These are phyloP conservation scores for Pythium biforme DNA, from an alignment of 352 stramenopile genomes.

Conservation along the genomic window DNA sequence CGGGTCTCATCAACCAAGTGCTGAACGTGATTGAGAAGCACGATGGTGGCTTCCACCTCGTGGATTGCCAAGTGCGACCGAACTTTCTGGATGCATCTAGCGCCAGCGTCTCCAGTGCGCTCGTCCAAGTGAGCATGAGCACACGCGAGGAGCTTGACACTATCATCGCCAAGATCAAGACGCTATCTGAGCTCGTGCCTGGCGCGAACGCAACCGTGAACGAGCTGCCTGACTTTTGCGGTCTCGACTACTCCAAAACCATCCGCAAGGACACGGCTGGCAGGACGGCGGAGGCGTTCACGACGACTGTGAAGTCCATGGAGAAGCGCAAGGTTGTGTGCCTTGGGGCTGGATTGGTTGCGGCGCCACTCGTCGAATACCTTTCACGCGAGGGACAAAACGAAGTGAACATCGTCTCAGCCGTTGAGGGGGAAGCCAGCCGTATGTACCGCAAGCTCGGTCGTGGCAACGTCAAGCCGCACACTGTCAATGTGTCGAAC, in stretches of 20 bases:
- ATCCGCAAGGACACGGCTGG: slow-evolving; percentile 60
- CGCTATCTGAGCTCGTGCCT: slow-evolving; percentile 79
- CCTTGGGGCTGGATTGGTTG: slow-evolving; percentile 84
- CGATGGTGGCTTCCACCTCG: slow-evolving; percentile 87
- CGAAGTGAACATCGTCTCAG: slow-evolving; percentile 75
- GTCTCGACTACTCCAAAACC: slow-evolving; percentile 74
- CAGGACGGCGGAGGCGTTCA: slow-evolving; percentile 24
- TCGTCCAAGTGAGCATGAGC: slow-evolving; percentile 83
- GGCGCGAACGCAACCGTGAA: slow-evolving; percentile 84
- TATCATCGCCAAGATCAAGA: slow-evolving; percentile 86
- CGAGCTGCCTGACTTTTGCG: slow-evolving; percentile 78
- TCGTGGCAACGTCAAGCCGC: slow-evolving; percentile 62
- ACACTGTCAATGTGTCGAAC: slow-evolving; percentile 77
- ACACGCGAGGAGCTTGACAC: slow-evolving; percentile 70
- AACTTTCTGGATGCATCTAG: slow-evolving; percentile 56
- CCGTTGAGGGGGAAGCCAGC: slow-evolving; percentile 66
- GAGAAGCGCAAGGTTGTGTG: slow-evolving; percentile 86
- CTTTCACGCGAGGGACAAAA: slow-evolving; percentile 70
- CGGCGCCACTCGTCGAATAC: slow-evolving; percentile 84
- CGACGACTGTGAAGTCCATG: slow-evolving; percentile 38
- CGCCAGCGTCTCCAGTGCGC: slow-evolving; percentile 59
- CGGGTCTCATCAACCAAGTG: slow-evolving; percentile 94
- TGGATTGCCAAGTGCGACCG: slow-evolving; percentile 88
- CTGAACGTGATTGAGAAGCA: slow-evolving; percentile 93
- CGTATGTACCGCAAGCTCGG: slow-evolving; percentile 68